Evolutionary conservation across 176 grass and related monocot genomes (phyloP), one percentile per base, ranked within the genome.

Genomic region (Cymbopogon citratus): DNA sequence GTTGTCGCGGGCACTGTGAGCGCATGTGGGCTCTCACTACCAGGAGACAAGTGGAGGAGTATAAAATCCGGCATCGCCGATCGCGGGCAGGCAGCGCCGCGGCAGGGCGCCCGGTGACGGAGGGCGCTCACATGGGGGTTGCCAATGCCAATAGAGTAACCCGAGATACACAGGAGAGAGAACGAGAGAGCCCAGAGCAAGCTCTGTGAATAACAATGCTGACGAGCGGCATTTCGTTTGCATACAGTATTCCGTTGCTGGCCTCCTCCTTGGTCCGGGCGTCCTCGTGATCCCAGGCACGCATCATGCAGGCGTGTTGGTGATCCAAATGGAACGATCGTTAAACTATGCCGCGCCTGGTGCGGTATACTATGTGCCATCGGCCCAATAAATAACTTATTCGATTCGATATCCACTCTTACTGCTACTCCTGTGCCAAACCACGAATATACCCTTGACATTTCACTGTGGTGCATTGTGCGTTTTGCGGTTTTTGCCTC

Each of bases 221-320:
- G 49, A 52, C 49, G 49, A 54, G 51, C 18, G 18, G 48, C 36
- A 2, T 40, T 13, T 23, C 68, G 38, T n/a, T n/a, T n/a, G n/a
- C n/a, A n/a, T n/a, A n/a, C n/a, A n/a, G n/a, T n/a, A n/a, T n/a
- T n/a, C n/a, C n/a, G n/a, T n/a, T n/a, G n/a, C n/a, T n/a, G n/a
- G n/a, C n/a, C n/a, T n/a, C n/a, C n/a, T n/a, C 91, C 44, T 88
- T 61, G 82, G 56, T 35, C 71, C 35, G 75, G n/a, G 85, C 66
- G 89, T 69, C 80, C 79, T 88, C 94, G 89, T 85, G 89, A 97
- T 89, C 91, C 87, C 84, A 87, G 86, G 73, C 89, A 77, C 87
- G 65, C 3, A 33, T 3, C 64, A 66, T 71, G 34, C 63, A 64
- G 77, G 44, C 27, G 77, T 80, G 56, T 76, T 63, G 84, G 70